These are phyloP conservation scores for Dipodascopsis tothii DNA, from an alignment of 805 yeast genomes.

Conservation along the genomic window DNA sequence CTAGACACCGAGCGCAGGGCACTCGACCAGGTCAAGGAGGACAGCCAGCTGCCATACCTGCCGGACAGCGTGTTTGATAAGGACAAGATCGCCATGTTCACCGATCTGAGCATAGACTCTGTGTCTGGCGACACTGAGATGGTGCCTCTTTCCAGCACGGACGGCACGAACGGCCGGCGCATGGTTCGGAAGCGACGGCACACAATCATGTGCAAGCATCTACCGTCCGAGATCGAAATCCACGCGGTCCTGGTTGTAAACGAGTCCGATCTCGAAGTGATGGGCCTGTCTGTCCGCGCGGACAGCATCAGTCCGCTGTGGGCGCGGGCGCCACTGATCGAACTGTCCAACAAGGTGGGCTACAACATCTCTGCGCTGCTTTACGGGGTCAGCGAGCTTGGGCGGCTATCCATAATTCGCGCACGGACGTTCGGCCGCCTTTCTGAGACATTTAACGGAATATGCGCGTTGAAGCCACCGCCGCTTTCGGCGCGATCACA, in stretches of 20 bases:
- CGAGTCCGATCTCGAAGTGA: conserved; percentile 14
- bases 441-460: background rate
- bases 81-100: background rate
- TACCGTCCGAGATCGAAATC: conserved; percentile 2
- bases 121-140: background rate
- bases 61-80: background rate
- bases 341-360: conserved; percentile 2
- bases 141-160: background rate
- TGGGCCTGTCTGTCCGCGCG: conserved; percentile 1
- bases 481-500: background rate
- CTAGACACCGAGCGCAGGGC: background rate
- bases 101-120: background rate
- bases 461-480: background rate
- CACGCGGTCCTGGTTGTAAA: conserved; percentile 7
- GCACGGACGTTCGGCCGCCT: conserved; percentile 6
- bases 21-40: background rate
- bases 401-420: conserved; percentile 5
- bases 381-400: conserved; percentile 14
- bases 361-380: conserved; percentile 13
- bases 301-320: conserved; percentile 8
- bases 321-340: conserved; percentile 4
- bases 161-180: background rate
- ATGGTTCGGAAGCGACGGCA: background rate
- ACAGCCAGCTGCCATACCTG: background rate
- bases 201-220: conserved; percentile 2